Evolutionary conservation across 352 stramenopile genomes (phyloP).

Genomic region (Pythium aristosporum): DNA sequence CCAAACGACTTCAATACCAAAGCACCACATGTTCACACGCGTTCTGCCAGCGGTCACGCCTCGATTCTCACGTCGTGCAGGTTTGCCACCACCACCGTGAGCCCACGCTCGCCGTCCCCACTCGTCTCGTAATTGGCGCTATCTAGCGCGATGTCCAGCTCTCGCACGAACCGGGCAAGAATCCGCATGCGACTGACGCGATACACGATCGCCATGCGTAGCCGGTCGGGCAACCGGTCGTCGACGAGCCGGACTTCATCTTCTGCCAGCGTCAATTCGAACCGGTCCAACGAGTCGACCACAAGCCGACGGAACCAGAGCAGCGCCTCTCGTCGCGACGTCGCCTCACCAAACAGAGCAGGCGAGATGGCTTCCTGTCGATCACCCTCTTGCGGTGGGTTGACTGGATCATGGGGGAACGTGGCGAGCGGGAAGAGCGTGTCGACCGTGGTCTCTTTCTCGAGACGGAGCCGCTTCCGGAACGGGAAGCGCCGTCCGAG

Average conservation of each 20-base stretch:
- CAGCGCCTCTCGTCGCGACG: conserved; percentile 19
- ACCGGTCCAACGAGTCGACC: conserved; percentile 15
- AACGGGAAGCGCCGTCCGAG: conserved; percentile 44
- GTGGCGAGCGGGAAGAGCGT: conserved; percentile 41
- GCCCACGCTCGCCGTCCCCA: neutral
- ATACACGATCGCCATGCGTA: conserved; percentile 47
- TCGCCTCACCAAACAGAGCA: neutral
- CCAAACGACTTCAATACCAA: neutral
- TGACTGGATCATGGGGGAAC: conserved; percentile 4
- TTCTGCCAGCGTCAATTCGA: conserved; percentile 24
- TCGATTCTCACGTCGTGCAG: neutral
- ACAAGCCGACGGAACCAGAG: conserved; percentile 23
- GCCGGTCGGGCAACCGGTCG: conserved; percentile 23
- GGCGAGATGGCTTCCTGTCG: neutral
- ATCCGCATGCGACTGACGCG: conserved; percentile 46
- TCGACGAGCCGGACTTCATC: conserved; percentile 32
- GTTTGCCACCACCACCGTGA: neutral
- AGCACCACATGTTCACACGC: neutral
- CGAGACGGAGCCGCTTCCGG: conserved; percentile 47
- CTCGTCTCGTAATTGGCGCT: conserved; percentile 15
- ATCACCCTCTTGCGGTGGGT: neutral
- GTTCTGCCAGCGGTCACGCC: neutral
- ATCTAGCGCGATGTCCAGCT: conserved; percentile 47
- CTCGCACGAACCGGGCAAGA: conserved; percentile 31
- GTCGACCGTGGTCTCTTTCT: conserved; percentile 45